Evolutionary conservation across 2,329 filamentous ascomycete genomes (phyloP).

Genomic region (Macrophomina pseudophaseolina): DNA sequence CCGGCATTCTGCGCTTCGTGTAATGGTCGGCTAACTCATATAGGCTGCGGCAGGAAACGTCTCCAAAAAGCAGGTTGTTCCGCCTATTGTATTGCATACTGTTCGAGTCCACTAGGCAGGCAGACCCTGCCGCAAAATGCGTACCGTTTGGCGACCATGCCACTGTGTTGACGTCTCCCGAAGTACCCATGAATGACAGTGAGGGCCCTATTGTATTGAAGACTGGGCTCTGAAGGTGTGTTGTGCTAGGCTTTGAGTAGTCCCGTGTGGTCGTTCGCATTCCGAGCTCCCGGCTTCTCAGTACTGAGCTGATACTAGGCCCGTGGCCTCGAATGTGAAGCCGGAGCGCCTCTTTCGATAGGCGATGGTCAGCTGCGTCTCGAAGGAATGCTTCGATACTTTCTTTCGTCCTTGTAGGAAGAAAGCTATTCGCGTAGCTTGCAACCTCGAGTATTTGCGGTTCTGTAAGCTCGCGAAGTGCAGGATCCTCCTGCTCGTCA

Average conservation of each 20-base stretch:
- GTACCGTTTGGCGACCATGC: conserved; percentile 62
- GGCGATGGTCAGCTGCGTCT: conserved; percentile 35
- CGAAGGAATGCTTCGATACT: conserved; percentile 40
- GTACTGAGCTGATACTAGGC: conserved; percentile 10
- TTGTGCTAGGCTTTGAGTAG: conserved; percentile 30
- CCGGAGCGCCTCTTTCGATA: conserved; percentile 25
- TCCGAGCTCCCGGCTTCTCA: conserved; percentile 43
- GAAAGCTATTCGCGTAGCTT: conserved; percentile 31
- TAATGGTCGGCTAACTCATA: conserved; percentile 62
- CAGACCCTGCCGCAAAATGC: conserved; percentile 62
- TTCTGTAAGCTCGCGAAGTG: conserved; percentile 33
- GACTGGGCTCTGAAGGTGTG: conserved; percentile 37
- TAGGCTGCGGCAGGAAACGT: conserved; percentile 48
- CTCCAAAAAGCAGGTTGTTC: conserved; percentile 62
- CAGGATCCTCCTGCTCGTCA: not conserved
- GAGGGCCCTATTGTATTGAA: conserved; percentile 50
- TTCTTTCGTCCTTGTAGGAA: conserved; percentile 8
- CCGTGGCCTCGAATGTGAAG: not conserved
- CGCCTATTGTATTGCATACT: conserved; percentile 66
- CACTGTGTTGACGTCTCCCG: conserved; percentile 61
- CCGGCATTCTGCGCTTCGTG: conserved; percentile 47
- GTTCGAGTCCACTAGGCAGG: conserved; percentile 59
- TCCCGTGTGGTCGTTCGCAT: conserved; percentile 37
- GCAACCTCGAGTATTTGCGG: conserved; percentile 33
- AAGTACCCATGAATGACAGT: conserved; percentile 61